A percentile compares a stretch with the other conserved stretches of the same genome.
These are phyloP conservation scores for Graphilbum fragrans DNA, from an alignment of 2,329 filamentous ascomycete genomes.

Conservation along the genomic window DNA sequence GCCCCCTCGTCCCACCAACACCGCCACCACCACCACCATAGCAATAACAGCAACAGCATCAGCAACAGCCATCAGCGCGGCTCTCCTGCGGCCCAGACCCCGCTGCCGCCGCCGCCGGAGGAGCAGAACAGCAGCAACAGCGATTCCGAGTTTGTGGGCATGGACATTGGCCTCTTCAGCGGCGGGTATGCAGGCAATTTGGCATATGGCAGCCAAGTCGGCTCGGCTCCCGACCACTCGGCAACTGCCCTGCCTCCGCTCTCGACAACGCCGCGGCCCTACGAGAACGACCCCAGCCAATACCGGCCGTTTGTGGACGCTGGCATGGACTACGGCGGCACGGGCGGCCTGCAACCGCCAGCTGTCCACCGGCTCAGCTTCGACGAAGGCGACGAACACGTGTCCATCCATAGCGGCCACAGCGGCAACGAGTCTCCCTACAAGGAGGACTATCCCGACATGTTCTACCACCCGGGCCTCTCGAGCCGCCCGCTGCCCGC, in stretches of 20 bases:
- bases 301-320: slow-evolving; percentile 43
- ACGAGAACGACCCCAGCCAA: slow-evolving; percentile 17
- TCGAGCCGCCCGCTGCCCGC: slow-evolving; percentile 51
- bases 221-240: slow-evolving; percentile 23
- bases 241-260: slow-evolving; percentile 32
- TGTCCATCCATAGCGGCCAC: slow-evolving; percentile 41
- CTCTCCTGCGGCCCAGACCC: slow-evolving; percentile 19
- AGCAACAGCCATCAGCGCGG: too few species aligned
- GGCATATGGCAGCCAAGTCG: slow-evolving; percentile 35
- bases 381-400: slow-evolving; percentile 79
- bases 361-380: slow-evolving; percentile 68
- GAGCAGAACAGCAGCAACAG: slow-evolving; percentile 49
- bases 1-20: slow-evolving; percentile 4
- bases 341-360: slow-evolving; percentile 76
- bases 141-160: slow-evolving; percentile 58
- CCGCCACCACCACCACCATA: background rate
- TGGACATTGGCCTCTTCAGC: slow-evolving; percentile 65
- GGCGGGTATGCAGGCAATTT: slow-evolving; percentile 52
- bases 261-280: slow-evolving; percentile 29
- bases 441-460: slow-evolving; percentile 69
- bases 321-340: slow-evolving; percentile 75
- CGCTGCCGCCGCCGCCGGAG: slow-evolving; percentile 34
- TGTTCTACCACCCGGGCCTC: slow-evolving; percentile 87
- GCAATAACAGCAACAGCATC: too few species aligned
- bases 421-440: slow-evolving; percentile 54